These are phyloP conservation scores for Gossypium ekmanianum DNA, from an alignment of 345 rosid species.

Conservation along the genomic window DNA sequence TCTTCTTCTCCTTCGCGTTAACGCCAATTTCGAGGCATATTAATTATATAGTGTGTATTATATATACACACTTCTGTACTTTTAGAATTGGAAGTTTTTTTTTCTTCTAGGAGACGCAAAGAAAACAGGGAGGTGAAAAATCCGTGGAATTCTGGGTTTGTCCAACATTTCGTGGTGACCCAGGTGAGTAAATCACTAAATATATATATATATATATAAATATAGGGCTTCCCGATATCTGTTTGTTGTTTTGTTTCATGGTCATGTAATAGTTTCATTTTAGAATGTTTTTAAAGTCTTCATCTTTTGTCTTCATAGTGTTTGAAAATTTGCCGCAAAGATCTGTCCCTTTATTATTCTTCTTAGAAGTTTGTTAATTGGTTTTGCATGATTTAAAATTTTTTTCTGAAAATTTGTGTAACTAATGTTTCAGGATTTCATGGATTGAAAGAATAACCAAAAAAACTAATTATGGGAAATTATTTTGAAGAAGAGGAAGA, in stretches of 20 bases:
- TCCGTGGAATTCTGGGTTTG: constrained; percentile 10
- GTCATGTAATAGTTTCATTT: background rate
- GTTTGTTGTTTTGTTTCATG: background rate
- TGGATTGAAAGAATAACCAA: background rate
- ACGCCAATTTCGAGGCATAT: background rate
- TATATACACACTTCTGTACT: background rate
- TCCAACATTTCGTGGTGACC: constrained; percentile 11
- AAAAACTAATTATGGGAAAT: background rate
- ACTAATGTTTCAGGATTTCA: constrained; percentile 15
- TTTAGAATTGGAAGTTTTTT: background rate
- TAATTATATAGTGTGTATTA: background rate
- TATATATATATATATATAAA: background rate
- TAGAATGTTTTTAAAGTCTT: background rate
- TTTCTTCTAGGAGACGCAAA: background rate
- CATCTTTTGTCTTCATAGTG: background rate
- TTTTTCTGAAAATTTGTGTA: background rate
- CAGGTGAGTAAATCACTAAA: constrained; percentile 4
- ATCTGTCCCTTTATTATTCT: background rate
- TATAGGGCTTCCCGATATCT: background rate
- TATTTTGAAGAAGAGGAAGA: constrained; percentile 15
- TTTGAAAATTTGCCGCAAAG: background rate
- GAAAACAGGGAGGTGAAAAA: background rate
- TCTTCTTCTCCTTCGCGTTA: background rate
- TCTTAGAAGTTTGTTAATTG: background rate
- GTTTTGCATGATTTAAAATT: background rate